Evolutionary conservation across 2,329 filamentous ascomycete genomes (phyloP).

Genomic region (Lachnellula suecica): DNA sequence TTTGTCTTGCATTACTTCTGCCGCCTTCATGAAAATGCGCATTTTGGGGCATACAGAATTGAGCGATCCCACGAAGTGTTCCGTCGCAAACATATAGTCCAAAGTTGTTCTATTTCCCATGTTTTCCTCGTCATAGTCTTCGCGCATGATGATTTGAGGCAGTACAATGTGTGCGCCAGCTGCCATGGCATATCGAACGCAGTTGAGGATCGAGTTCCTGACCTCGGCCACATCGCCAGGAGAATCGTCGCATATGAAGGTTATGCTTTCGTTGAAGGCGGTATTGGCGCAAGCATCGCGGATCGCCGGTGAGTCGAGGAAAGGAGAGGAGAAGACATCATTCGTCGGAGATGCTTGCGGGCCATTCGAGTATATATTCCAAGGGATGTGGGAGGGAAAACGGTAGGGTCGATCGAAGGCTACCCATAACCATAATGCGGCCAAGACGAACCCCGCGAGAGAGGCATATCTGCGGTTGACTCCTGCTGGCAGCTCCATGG

Average conservation of each 20-base stretch:
- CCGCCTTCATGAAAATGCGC: conserved; percentile 14
- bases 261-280: conserved; percentile 23
- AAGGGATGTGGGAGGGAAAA: conserved; percentile 18
- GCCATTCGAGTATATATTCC: conserved; percentile 21
- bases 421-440: conserved; percentile 21
- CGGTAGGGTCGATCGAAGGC: conserved; percentile 20
- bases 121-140: conserved; percentile 11
- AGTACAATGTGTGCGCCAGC: conserved; percentile 26
- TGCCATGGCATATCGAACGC: conserved; percentile 29
- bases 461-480: conserved; percentile 22
- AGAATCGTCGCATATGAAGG: conserved; percentile 27
- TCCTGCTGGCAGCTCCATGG: conserved; percentile 10
- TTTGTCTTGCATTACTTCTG: conserved; percentile 9
- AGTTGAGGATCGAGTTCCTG: conserved; percentile 30
- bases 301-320: conserved; percentile 20
- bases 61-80: conserved; percentile 24
- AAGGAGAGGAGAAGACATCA: conserved; percentile 25
- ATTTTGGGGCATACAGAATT: conserved; percentile 23
- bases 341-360: conserved; percentile 8
- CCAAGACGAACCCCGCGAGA: conserved; percentile 12
- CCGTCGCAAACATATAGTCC: conserved; percentile 26
- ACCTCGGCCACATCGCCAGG: conserved; percentile 29
- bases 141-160: conserved; percentile 21
- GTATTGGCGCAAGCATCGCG: conserved; percentile 22
- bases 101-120: conserved; percentile 15